Conservation (phyloP, 2,329 filamentous ascomycete species). For the Catunica adiposa region DNA sequence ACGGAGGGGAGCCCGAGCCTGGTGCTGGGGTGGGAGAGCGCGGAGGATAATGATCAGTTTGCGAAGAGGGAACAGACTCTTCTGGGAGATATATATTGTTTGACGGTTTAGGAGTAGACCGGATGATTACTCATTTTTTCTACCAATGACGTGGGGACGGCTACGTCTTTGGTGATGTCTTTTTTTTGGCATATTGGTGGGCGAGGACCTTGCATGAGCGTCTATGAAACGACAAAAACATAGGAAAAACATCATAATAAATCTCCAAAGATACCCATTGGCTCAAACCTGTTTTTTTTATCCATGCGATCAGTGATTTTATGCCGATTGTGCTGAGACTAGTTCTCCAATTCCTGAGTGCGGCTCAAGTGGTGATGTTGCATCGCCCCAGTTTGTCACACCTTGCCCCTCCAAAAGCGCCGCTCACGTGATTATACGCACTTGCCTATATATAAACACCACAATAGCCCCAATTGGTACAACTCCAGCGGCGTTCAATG, state of each 20-base stretch:
- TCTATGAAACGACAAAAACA: constrained; percentile 10
- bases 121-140: neutral
- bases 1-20: neutral
- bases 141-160: neutral
- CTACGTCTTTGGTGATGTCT: neutral
- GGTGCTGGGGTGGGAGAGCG: neutral
- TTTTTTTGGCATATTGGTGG: neutral
- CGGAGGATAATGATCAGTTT: too few relatives aligned
- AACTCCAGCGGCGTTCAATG: too few relatives aligned
- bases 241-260: constrained; percentile 12
- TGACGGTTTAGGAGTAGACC: neutral
- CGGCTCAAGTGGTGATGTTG: neutral
- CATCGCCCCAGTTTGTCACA: neutral
- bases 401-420: neutral
- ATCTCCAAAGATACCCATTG: constrained; percentile 11
- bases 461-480: neutral
- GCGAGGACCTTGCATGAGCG: neutral
- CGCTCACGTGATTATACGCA: neutral
- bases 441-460: neutral
- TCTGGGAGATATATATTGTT: neutral
- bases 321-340: neutral
- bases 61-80: neutral
- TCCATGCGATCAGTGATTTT: too few relatives aligned
- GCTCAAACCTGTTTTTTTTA: neutral
- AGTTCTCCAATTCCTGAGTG: neutral